Conservation (phyloP, 495 filamentous ascomycete species). For the Schizothecium vesticola region DNA sequence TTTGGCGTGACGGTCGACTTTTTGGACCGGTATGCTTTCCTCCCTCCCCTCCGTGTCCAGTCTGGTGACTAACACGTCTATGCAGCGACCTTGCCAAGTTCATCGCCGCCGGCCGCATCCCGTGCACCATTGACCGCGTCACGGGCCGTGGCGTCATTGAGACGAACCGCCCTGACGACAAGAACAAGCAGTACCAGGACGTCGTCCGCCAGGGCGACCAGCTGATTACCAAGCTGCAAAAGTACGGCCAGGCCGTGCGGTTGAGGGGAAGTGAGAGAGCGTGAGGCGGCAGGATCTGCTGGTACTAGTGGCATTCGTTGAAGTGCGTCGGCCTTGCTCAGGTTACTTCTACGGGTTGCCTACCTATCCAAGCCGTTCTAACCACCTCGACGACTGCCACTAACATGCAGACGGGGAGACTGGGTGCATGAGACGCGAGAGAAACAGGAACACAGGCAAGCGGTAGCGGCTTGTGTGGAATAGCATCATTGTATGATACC, state of each 20-base stretch:
- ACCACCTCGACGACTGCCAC: not conserved
- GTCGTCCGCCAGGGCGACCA: conserved; percentile 96
- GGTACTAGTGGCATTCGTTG: not conserved
- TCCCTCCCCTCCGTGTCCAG: not conserved
- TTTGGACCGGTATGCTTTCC: conserved; percentile 69
- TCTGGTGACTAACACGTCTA: conserved; percentile 2
- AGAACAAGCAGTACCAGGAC: conserved; percentile 98
- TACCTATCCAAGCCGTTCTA: not conserved
- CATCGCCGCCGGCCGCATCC: conserved; percentile 88
- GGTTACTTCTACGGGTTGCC: not conserved
- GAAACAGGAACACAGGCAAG: not conserved
- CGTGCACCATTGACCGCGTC: conserved; percentile 95
- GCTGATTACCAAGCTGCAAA: conserved; percentile 96
- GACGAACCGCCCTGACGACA: conserved; percentile 94
- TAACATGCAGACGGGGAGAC: not conserved
- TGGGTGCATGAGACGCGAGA: not conserved
- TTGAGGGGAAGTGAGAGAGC: conserved; percentile 89
- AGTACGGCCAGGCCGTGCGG: conserved; percentile 94
- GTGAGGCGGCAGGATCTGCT: conserved; percentile 17
- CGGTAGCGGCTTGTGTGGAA: conserved; percentile 2
- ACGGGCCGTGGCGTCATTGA: conserved; percentile 85
- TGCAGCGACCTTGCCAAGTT: conserved; percentile 88
- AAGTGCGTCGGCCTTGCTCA: not conserved
- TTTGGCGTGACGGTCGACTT: conserved; percentile 96
- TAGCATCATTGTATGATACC: conserved; percentile 14